These are phyloP conservation scores for Santalum album DNA, from an alignment of 164 flowering plant genomes.

Conservation along the genomic window DNA sequence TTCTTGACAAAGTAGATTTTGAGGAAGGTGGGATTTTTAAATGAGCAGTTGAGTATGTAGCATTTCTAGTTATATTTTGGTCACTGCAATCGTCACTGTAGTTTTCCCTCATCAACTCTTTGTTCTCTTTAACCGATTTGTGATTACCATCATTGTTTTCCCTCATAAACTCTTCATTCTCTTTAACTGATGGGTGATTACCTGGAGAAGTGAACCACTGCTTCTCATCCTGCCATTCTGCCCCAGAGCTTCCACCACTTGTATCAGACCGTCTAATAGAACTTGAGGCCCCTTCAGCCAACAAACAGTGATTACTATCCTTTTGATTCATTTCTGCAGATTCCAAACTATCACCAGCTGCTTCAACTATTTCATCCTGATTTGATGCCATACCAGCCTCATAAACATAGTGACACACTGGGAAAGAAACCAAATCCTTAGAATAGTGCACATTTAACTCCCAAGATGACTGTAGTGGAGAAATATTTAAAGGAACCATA, in stretches of 20 bases:
- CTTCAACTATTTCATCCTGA: constrained; percentile 43
- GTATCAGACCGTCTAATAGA: constrained; percentile 42
- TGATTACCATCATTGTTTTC: constrained; percentile 21
- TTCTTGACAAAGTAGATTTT: not conserved
- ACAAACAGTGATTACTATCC: constrained; percentile 38
- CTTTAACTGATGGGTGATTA: constrained; percentile 38
- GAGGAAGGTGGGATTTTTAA: not conserved
- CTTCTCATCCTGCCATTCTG: constrained; percentile 33
- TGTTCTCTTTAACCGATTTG: too few species aligned
- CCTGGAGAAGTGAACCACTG: constrained; percentile 22
- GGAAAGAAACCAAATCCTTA: constrained; percentile 51
- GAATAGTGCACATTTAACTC: constrained; percentile 54
- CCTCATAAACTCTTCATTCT: constrained; percentile 28
- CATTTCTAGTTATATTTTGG: constrained; percentile 20
- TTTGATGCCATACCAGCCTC: constrained; percentile 30
- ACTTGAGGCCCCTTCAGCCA: constrained; percentile 51
- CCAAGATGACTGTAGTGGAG: constrained; percentile 55
- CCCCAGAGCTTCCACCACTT: constrained; percentile 40
- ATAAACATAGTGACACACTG: constrained; percentile 47
- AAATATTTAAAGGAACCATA: constrained; percentile 53
- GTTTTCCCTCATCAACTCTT: too few species aligned
- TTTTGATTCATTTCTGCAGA: constrained; percentile 32
- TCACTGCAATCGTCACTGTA: constrained; percentile 34
- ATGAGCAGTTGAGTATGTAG: not conserved
- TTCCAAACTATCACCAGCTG: constrained; percentile 39